Base-by-base conservation (phyloP, 2,329 filamentous ascomycete genomes). In the Fusarium anthophilum region DNA sequence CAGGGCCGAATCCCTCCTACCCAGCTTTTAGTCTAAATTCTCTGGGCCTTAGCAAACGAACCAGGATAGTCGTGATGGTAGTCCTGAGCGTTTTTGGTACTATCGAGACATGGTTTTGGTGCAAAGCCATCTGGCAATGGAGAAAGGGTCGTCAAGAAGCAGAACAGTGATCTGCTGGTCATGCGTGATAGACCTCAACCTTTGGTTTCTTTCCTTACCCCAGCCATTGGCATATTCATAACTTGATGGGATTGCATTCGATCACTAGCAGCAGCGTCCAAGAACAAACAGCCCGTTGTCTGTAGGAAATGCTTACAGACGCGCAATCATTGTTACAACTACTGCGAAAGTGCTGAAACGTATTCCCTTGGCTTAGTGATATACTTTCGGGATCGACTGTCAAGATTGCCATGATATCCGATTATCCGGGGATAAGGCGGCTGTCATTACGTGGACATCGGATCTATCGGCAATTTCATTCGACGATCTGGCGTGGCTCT, bases 21-120 rank as follows among this genome's bases (percentile, higher is more conserved):
- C 78, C 78, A 14, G 60, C 65, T 3, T 79, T 81, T 37, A 80
- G 66, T 30, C 38, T 82, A 11, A 56, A 79, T 6, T 74, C 73
- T 9, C 50, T 82, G 0, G 80, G 81, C 8, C 56, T 81, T 10
- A 76, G 79, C 66, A 80, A 70, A 32, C 77, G 76, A 24, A 78
- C 78, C 70, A 81, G 65, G 24, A 37, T 80, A 4, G 48, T 72
- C 15, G 41, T 81, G 10, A 57, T 81, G 14, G 66, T 70, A 2
- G 54, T 81, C 5, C 44, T 82, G 12, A 69, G 76, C 55, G 74
- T 82, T 18, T 77, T 81, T 30, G 81, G 79, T 28, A 81, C 79
- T 3, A 77, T 81, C 11, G 80, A 82, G 60, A 79, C 80, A 1
- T 82, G 79, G 78, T 70, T 81, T 35, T 82, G 77, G 64, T 79